phyloP scores from a whole-genome alignment of 2,329 filamentous ascomycete species.

The Colletotrichum costaricense region DNA sequence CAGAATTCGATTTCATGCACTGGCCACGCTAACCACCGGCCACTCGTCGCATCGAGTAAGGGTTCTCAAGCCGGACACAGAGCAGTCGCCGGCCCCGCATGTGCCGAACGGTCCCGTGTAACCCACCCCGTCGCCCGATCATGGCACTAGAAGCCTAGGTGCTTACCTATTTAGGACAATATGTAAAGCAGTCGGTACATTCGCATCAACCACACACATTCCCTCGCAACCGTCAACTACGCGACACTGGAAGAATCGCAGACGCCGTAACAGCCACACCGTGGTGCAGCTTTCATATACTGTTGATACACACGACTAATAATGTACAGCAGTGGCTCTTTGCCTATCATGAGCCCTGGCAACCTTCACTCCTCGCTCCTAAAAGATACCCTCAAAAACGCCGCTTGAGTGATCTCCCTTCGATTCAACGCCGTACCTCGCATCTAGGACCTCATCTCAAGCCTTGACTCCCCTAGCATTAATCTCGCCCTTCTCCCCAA shows the following conservation, averaged over 20 bases:
- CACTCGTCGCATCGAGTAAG: no score
- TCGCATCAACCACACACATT: no score
- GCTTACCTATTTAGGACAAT: no score
- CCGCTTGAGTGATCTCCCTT: neutral
- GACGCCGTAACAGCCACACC: neutral
- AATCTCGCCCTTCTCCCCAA: constrained; percentile 73
- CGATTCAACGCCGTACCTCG: neutral
- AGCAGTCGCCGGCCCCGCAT: no score
- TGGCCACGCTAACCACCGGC: no score
- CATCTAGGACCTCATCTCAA: constrained; percentile 38
- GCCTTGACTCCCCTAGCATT: constrained; percentile 67
- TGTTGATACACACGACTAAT: constrained; percentile 5
- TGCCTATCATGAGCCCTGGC: neutral
- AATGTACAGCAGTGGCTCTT: neutral
- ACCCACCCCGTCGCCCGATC: no score
- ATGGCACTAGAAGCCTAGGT: no score
- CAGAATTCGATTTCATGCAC: no score
- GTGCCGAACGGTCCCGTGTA: no score
- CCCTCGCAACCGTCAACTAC: no score
- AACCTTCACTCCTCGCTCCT: neutral
- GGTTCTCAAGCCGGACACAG: no score
- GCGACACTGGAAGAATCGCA: neutral
- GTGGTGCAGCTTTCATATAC: neutral
- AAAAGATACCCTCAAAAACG: neutral
- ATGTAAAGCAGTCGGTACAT: no score